Base-by-base conservation (phyloP, 768 basidiomycete genomes). In the Sarcodon sp. region DNA sequence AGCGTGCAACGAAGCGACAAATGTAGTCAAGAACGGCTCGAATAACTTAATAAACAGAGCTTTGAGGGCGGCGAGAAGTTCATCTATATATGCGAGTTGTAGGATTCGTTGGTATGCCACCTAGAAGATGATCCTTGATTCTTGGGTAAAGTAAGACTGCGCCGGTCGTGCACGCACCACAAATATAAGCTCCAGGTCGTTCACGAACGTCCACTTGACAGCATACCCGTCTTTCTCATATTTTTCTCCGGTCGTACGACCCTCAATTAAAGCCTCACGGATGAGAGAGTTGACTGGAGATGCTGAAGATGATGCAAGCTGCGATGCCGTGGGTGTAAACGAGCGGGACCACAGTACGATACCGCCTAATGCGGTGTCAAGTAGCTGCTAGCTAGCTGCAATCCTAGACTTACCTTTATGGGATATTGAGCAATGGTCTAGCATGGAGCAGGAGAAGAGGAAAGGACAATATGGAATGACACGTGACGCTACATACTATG, bases 21-120 rank as follows among this genome's bases (percentile, higher is more conserved):
- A 87, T 0, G 84, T 74, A 6, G 83, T 69, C 27, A 97, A 67
- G 61, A 91, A 84, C 0, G 89, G 88, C 54, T 85, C 76, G 57
- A 89, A 96, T 49, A 87, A 74, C 59, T 88, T 81, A 55, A 94
- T 68, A 59, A 98, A 99, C 41, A 94, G 72, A 0, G 79, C 68
- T 58, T 90, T 91, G 57, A 93, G 73, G 4, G 86, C 77, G 10
- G 67, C 66, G 21, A 99, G 73, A 15, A 99, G 79, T 39, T 90
- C 87, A 0, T 93, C 89, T 48, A 96, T 84, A 59, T 97, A 98
- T 7, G 91, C 83, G 35, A 99, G 74, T 51, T 94, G 92, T 13
- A 99, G 74, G 51, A 99, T 90, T 49, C 93, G 87, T 59, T 96
- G 92, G 68, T 96, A 98, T 35, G 92, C 90, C 47, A 94, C 91